phyloP scores from a whole-genome alignment of 371 early-diverging fungal species.

The Massospora cicadina region DNA sequence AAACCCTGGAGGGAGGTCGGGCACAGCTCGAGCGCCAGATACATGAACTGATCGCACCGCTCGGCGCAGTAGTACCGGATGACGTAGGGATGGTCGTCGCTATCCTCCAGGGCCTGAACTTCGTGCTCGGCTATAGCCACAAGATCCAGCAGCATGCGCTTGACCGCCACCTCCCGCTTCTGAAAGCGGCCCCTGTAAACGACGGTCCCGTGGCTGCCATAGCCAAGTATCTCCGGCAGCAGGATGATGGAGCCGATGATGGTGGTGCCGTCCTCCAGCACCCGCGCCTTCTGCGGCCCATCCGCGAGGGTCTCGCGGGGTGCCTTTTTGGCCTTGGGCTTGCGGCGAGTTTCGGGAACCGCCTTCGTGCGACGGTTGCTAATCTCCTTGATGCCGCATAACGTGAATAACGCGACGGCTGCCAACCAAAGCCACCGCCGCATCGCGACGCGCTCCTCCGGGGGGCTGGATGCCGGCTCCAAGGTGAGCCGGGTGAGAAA shows the following conservation, averaged over 20 bases:
- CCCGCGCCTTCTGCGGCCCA: background rate
- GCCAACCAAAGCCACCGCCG: conserved; percentile 2
- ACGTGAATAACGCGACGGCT: background rate
- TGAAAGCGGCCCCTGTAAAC: conserved; percentile 86
- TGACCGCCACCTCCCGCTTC: conserved; percentile 83
- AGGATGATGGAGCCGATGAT: conserved; percentile 22
- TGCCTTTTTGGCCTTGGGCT: background rate
- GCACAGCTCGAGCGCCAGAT: conserved; percentile 87
- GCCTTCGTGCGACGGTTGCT: conserved; percentile 1
- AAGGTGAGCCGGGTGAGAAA: background rate
- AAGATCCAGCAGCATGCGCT: conserved; percentile 81
- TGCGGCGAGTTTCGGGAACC: background rate
- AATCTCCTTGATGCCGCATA: background rate
- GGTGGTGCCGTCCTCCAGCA: conserved; percentile 11
- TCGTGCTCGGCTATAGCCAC: conserved; percentile 88
- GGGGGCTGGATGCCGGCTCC: background rate
- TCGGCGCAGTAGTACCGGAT: conserved; percentile 90
- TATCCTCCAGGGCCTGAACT: conserved; percentile 74
- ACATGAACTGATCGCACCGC: conserved; percentile 73
- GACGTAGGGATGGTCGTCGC: conserved; percentile 90
- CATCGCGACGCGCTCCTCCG: background rate
- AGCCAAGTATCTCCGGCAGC: conserved; percentile 40
- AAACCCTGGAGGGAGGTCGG: conserved; percentile 50
- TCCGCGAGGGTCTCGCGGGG: background rate
- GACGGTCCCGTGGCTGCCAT: conserved; percentile 93